Evolutionary conservation across 139 green algal genomes (phyloP).

Genomic region (Desmodesmus armatus): DNA sequence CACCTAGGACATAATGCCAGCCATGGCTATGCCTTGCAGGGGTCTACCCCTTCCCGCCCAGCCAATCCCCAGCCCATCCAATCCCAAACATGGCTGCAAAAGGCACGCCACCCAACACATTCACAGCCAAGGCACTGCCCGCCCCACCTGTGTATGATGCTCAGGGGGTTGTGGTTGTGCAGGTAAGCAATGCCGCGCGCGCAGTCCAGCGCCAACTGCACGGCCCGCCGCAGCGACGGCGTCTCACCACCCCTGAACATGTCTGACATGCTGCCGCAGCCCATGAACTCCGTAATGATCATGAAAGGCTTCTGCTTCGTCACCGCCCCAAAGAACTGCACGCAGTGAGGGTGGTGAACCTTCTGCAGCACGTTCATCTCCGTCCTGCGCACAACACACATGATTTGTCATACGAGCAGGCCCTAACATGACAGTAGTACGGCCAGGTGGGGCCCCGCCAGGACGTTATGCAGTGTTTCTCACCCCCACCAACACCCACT

Average conservation of each 20-base stretch:
- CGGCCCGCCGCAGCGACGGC: constrained; percentile 57
- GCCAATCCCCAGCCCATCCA: no score
- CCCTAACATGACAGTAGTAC: neutral
- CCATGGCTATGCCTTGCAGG: no score
- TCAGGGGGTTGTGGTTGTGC: constrained; percentile 74
- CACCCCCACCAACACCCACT: neutral
- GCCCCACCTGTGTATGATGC: constrained; percentile 56
- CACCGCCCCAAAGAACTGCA: constrained; percentile 91
- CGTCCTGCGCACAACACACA: constrained; percentile 43
- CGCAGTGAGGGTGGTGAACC: constrained; percentile 83
- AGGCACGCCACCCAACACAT: no score
- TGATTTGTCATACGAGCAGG: neutral
- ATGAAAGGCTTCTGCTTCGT: constrained; percentile 90
- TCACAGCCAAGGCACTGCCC: no score
- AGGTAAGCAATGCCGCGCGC: constrained; percentile 91
- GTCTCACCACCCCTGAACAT: constrained; percentile 48
- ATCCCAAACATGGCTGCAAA: no score
- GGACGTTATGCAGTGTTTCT: no score
- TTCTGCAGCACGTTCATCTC: constrained; percentile 94
- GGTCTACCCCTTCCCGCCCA: no score
- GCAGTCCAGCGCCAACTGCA: constrained; percentile 90
- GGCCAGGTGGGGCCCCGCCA: no score
- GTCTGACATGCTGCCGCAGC: constrained; percentile 55
- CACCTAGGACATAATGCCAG: no score
- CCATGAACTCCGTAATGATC: constrained; percentile 81